Conservation (phyloP, 305 asterid genomes). For the Fraxinus floribunda region DNA sequence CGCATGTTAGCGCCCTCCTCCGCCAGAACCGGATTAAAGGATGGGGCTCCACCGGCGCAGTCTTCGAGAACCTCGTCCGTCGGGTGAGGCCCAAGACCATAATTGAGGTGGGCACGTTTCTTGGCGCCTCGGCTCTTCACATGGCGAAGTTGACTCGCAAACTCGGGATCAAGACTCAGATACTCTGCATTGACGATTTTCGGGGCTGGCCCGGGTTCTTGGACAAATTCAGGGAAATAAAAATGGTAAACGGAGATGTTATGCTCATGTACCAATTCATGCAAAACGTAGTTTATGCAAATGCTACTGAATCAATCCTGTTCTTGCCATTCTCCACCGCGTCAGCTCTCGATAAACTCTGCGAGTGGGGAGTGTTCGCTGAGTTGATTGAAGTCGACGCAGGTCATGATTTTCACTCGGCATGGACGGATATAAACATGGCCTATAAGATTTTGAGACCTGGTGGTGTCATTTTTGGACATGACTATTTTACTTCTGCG, state of each 20-base stretch:
- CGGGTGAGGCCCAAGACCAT: slow-evolving; percentile 44
- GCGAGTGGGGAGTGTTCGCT: slow-evolving; percentile 53
- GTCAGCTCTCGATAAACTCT: slow-evolving; percentile 41
- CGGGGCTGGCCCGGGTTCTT: slow-evolving; percentile 64
- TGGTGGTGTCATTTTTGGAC: slow-evolving; percentile 51
- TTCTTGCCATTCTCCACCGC: slow-evolving; percentile 48
- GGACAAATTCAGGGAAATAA: slow-evolving; percentile 30
- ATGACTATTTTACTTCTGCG: slow-evolving; percentile 36
- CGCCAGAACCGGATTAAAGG: slow-evolving; percentile 38
- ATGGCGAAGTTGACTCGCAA: slow-evolving; percentile 39
- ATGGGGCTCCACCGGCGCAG: slow-evolving; percentile 58
- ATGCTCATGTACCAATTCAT: slow-evolving; percentile 47
- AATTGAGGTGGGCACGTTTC: slow-evolving; percentile 56
- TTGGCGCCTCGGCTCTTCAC: slow-evolving; percentile 64
- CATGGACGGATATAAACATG: slow-evolving; percentile 52
- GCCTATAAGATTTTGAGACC: slow-evolving; percentile 43
- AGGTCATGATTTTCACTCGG: slow-evolving; percentile 56
- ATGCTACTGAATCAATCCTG: slow-evolving; percentile 33
- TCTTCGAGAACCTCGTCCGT: slow-evolving; percentile 46
- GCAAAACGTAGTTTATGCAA: slow-evolving; percentile 42
- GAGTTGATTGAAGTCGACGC: slow-evolving; percentile 58
- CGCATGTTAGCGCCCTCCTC: slow-evolving; percentile 32
- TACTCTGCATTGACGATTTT: slow-evolving; percentile 58
- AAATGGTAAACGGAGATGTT: slow-evolving; percentile 46
- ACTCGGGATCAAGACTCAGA: slow-evolving; percentile 38